Percentiles rank a stretch among this genome's conserved stretches.
Evolutionary conservation across 495 filamentous ascomycete genomes (phyloP).

Genomic region (Collariella sp.): DNA sequence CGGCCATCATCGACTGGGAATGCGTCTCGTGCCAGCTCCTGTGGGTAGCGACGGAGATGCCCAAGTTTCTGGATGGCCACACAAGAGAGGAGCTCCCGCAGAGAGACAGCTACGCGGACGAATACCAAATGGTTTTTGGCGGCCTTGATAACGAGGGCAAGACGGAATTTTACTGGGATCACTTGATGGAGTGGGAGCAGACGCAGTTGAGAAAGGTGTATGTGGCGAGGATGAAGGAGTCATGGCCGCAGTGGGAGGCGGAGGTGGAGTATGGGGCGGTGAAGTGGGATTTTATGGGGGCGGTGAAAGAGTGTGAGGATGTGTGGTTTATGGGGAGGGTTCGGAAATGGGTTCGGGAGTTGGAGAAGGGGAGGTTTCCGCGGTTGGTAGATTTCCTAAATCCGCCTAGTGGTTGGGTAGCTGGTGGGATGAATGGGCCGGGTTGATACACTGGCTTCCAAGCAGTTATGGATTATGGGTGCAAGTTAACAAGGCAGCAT

Average conservation of each 20-base stretch:
- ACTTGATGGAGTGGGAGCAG: conserved; percentile 33
- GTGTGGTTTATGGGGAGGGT: too few relatives aligned
- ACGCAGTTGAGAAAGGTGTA: conserved; percentile 30
- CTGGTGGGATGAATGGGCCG: neutral
- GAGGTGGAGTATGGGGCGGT: conserved; percentile 13
- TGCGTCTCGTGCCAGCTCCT: neutral
- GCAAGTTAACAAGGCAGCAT: too few relatives aligned
- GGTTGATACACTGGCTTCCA: too few relatives aligned
- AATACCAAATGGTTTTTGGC: neutral
- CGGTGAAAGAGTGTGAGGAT: too few relatives aligned
- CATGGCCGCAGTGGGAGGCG: conserved; percentile 16
- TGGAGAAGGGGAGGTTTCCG: too few relatives aligned
- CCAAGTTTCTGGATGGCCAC: neutral
- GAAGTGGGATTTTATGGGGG: conserved; percentile 15
- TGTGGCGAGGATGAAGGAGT: neutral
- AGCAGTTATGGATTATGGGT: too few relatives aligned
- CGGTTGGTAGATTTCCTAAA: neutral
- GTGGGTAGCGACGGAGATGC: neutral
- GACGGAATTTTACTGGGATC: conserved; percentile 30
- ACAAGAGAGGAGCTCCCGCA: neutral
- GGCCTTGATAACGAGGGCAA: conserved; percentile 23
- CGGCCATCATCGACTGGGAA: neutral
- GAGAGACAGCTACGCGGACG: neutral
- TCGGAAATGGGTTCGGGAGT: too few relatives aligned
- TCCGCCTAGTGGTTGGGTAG: neutral